Conservation (phyloP, 148 eudicot species). For the Camellia granthamiana region DNA sequence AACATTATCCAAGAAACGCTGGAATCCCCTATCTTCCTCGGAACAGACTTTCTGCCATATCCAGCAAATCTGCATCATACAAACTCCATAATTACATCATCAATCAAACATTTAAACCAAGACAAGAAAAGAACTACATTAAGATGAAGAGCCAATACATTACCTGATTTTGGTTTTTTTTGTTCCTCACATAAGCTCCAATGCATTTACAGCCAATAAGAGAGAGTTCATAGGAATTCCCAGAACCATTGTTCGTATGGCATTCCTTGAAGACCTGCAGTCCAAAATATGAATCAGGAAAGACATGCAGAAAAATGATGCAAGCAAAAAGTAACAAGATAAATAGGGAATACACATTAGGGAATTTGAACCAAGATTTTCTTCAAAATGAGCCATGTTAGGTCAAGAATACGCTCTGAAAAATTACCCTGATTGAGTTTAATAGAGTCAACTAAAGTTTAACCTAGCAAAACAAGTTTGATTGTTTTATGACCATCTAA, state of each 20-base stretch:
- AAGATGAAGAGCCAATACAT: not conserved
- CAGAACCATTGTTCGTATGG: constrained; percentile 51
- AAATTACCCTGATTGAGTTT: not conserved
- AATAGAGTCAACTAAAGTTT: not conserved
- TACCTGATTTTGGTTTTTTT: constrained; percentile 98
- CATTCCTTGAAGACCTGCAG: constrained; percentile 85
- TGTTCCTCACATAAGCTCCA: constrained; percentile 94
- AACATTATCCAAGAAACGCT: constrained; percentile 83
- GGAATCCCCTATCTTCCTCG: constrained; percentile 77
- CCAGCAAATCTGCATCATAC: constrained; percentile 83
- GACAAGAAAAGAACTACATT: constrained; percentile 3
- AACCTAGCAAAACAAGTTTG: not conserved
- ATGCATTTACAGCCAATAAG: constrained; percentile 90
- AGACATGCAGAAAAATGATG: not conserved
- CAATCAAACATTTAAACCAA: not conserved
- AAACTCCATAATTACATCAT: constrained; percentile 4
- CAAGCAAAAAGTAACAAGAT: not conserved
- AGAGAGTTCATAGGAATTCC: constrained; percentile 75
- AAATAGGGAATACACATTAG: not conserved
- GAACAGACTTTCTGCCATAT: constrained; percentile 87
- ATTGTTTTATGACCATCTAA: not conserved
- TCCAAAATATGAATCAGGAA: constrained; percentile 13
- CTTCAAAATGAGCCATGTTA: not conserved
- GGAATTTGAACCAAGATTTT: not conserved
- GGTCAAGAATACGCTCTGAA: not conserved